These are phyloP conservation scores for Fusarium solani-melongenae DNA, from an alignment of 2,329 filamentous ascomycete species.

Conservation along the genomic window DNA sequence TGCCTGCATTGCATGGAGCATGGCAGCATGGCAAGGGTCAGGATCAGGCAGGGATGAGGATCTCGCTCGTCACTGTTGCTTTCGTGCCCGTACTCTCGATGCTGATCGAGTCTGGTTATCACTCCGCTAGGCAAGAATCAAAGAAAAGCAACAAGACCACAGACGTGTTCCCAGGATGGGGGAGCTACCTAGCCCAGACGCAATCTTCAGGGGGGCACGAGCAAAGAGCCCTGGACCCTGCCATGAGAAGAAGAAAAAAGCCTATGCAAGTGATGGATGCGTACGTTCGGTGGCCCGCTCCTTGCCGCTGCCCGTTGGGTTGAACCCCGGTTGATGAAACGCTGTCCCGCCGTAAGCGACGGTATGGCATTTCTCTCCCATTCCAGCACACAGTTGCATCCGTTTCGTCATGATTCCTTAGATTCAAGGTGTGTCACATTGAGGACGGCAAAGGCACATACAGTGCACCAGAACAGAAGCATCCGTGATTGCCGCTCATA, in stretches of 20 bases:
- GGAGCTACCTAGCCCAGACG: not conserved
- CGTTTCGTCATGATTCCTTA: slow-evolving; percentile 34
- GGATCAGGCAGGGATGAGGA: not conserved
- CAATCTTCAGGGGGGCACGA: not conserved
- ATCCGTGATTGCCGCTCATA: slow-evolving; percentile 1
- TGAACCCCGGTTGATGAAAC: slow-evolving; percentile 27
- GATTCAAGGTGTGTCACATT: slow-evolving; percentile 30
- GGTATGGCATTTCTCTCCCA: slow-evolving; percentile 19
- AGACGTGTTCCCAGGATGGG: not conserved
- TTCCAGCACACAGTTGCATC: slow-evolving; percentile 17
- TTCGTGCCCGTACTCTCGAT: not conserved
- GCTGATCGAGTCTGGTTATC: not conserved
- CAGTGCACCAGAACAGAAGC: slow-evolving; percentile 3
- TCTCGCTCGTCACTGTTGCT: slow-evolving; percentile 1
- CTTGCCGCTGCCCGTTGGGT: slow-evolving; percentile 13
- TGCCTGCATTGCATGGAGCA: slow-evolving; percentile 23
- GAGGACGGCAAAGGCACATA: not conserved
- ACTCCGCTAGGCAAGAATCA: not conserved
- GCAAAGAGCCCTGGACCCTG: slow-evolving; percentile 12
- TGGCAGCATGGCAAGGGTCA: slow-evolving; percentile 3
- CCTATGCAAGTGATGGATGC: slow-evolving; percentile 24
- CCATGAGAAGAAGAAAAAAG: slow-evolving; percentile 1
- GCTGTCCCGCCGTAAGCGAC: slow-evolving; percentile 44
- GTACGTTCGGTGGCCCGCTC: slow-evolving; percentile 6
- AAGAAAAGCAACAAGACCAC: not conserved